Conservation (phyloP, 345 rosid genomes). For the Erysimum cheiranthoides region DNA sequence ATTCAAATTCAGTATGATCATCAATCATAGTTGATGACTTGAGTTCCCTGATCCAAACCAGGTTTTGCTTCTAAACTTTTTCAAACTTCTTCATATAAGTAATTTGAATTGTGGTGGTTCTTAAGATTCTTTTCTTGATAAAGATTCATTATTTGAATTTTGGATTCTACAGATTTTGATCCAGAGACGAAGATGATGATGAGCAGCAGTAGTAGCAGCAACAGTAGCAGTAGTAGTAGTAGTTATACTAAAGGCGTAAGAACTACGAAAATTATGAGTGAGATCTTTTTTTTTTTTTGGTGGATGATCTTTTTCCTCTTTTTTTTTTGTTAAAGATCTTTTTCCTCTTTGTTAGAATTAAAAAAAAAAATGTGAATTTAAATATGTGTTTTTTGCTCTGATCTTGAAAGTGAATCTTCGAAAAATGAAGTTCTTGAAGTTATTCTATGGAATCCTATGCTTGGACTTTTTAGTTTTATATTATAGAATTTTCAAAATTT, state of each 20-base stretch:
- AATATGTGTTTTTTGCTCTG: constrained; percentile 3
- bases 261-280: constrained; percentile 23
- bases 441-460: not conserved
- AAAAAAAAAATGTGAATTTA: not conserved
- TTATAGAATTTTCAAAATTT: not conserved
- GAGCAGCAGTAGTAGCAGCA: constrained; percentile 14
- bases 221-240: not conserved
- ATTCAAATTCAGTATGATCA: constrained; percentile 26
- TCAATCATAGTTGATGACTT: not conserved
- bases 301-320: not conserved
- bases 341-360: not conserved
- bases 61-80: constrained; percentile 4
- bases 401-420: not conserved
- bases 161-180: constrained; percentile 24
- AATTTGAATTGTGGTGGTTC: not conserved
- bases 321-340: too few species aligned
- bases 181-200: constrained; percentile 28
- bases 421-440: not conserved
- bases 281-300: constrained; percentile 5
- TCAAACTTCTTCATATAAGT: not conserved
- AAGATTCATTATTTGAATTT: constrained; percentile 9
- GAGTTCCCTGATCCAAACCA: not conserved
- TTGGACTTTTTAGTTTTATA: not conserved
- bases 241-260: not conserved
- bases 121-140: not conserved